Percentiles rank a stretch among this genome's conserved stretches.
Conservation (phyloP, 768 basidiomycete genomes). For the Tulasnella sp. region DNA sequence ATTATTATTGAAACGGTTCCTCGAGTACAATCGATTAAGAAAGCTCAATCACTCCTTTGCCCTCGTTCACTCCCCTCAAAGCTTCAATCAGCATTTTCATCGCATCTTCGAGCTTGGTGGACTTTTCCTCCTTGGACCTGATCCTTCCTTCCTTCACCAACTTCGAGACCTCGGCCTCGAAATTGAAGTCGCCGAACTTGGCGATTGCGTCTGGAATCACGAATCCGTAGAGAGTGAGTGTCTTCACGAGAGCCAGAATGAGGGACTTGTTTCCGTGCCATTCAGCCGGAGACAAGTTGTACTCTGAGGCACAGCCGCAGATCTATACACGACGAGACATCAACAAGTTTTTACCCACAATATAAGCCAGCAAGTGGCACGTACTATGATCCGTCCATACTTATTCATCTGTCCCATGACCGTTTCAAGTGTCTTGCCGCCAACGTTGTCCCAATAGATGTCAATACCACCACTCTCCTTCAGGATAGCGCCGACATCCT, state of each 20-base stretch:
- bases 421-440: no score
- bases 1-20: no score
- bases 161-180: conserved; percentile 16
- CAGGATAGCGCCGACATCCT: conserved; percentile 39
- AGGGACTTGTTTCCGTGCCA: conserved; percentile 15
- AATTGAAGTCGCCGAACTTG: conserved; percentile 8
- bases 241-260: neutral
- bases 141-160: conserved; percentile 19
- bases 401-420: conserved; percentile 16
- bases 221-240: conserved; percentile 9
- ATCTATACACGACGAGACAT: neutral
- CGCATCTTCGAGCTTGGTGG: no score
- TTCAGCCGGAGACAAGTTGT: conserved; percentile 16
- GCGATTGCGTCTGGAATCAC: neutral
- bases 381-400: conserved; percentile 19
- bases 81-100: no score
- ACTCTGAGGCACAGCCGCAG: conserved; percentile 16
- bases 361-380: neutral
- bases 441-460: conserved; percentile 32
- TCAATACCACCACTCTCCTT: conserved; percentile 45
- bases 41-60: no score
- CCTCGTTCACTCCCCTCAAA: no score
- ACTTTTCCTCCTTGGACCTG: no score
- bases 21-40: no score
- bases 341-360: neutral